Base-by-base conservation (phyloP, 306 rosid genomes). In the Prunus kanzakura region DNA sequence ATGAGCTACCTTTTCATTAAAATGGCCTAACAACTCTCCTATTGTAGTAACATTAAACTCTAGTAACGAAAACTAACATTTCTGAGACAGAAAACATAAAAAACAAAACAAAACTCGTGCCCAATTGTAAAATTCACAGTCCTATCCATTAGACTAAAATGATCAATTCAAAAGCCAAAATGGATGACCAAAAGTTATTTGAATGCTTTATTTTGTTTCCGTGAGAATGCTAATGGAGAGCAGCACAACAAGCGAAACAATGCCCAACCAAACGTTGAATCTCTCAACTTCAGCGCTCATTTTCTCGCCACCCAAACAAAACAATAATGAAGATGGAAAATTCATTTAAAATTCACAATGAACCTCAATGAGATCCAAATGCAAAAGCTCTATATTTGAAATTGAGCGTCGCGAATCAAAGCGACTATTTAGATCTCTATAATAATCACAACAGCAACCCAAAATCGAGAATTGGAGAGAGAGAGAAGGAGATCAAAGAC, bases 301-400 rank as follows among this genome's bases (percentile, higher is more conserved):
- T 38, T 66, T 23, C 65, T 32, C 55, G 64, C 30, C 2, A 29
- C 3, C 10, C 25, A 45, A 68, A 68, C 22, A 67, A 54, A 50
- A 20, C 27, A 30, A 11, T 25, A 50, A 29, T 5, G 4, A 18
- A 8, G 25, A 29, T 23, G 11, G 43, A 46, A 56, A 66, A 79
- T 10, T n/a, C 35, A 64, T 23, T 8, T 25, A 15, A 43, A 55
- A 63, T 19, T 66, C 61, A 18, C 30, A 30, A 23, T 20, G 30
- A 29, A 14, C 27, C 72, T 38, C 8, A 20, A 10, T 19, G 43
- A 73, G 78, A 80, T 80, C 67, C 65, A 67, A 68, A 67, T 72
- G 67, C 54, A 13, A 25, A 55, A 22, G 30, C 10, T 66, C 64
- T 11, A 58, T 12, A 11, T 51, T 57, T 54, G 43, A 43, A 66